Evolutionary conservation across 306 rosid genomes (phyloP).

Genomic region (Sindora glabra): DNA sequence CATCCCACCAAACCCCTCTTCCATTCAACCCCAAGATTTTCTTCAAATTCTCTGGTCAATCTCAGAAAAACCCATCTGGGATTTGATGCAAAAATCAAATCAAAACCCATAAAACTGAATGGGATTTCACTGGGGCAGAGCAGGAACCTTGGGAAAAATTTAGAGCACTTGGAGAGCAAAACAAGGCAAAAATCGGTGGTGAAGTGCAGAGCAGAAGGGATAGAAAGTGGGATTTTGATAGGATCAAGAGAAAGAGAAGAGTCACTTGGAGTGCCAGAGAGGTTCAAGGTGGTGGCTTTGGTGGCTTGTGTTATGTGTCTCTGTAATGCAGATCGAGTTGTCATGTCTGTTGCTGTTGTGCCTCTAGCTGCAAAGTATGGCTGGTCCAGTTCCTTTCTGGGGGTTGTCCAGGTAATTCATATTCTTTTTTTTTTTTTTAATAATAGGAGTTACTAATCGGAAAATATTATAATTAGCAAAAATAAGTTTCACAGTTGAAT

Average conservation of each 20-base stretch:
- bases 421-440: too few relatives aligned
- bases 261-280: slow-evolving; percentile 45
- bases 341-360: slow-evolving; percentile 87
- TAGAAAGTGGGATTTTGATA: slow-evolving; percentile 48
- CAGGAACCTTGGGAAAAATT: not conserved
- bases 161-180: slow-evolving; percentile 11
- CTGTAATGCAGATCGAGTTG: slow-evolving; percentile 91
- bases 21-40: not conserved
- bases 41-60: slow-evolving; percentile 21
- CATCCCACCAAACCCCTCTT: slow-evolving; percentile 10
- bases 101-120: slow-evolving; percentile 19
- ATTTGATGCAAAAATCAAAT: slow-evolving; percentile 16
- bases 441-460: too few relatives aligned
- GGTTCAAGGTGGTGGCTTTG: slow-evolving; percentile 68
- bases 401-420: slow-evolving; percentile 70
- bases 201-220: slow-evolving; percentile 58
- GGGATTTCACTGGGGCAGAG: not conserved
- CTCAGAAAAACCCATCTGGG: slow-evolving; percentile 23
- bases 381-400: slow-evolving; percentile 80
- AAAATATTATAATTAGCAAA: too few relatives aligned
- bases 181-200: slow-evolving; percentile 13
- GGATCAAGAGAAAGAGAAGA: slow-evolving; percentile 27
- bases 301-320: slow-evolving; percentile 82
- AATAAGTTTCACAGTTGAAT: too few relatives aligned
- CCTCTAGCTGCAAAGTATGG: slow-evolving; percentile 76